A percentile compares a stretch with the other conserved stretches of the same genome.
phyloP scores from a whole-genome alignment of 257 asterid genomes.

The Lithospermum erythrorhizon region DNA sequence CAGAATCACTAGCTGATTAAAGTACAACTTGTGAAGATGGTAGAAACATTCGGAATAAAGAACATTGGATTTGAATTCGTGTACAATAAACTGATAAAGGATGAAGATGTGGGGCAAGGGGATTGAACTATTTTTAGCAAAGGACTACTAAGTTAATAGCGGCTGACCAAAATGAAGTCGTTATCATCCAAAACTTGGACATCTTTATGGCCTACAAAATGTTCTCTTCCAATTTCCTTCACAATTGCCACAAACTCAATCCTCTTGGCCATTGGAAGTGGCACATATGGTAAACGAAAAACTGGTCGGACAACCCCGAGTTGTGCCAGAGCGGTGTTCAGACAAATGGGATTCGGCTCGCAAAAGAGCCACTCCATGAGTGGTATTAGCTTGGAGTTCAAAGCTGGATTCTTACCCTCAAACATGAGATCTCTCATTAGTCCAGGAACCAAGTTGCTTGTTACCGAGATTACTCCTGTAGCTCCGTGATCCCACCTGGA shows the following conservation, averaged over 20 bases:
- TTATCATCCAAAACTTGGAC: conserved; percentile 57
- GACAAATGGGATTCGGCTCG: conserved; percentile 69
- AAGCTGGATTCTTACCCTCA: conserved; percentile 41
- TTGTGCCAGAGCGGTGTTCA: conserved; percentile 83
- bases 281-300: conserved; percentile 69
- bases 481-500: conserved; percentile 77
- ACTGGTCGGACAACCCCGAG: conserved; percentile 80
- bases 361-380: conserved; percentile 56
- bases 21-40: too few species aligned
- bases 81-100: not conserved
- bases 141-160: conserved; percentile 33
- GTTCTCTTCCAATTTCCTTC: conserved; percentile 59
- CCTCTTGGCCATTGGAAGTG: conserved; percentile 61
- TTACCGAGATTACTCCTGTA: conserved; percentile 62
- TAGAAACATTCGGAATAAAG: too few species aligned
- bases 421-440: conserved; percentile 66
- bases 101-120: not conserved
- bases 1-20: too few species aligned
- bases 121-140: too few species aligned
- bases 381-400: conserved; percentile 55
- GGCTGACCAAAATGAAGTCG: conserved; percentile 59
- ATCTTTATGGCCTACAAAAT: conserved; percentile 61
- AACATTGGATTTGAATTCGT: too few species aligned
- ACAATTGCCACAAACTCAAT: conserved; percentile 69
- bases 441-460: conserved; percentile 79